A percentile compares a stretch with the other conserved stretches of the same genome.
Evolutionary conservation across 139 green algal species (phyloP).

Genomic region (Haematococcus sp.): DNA sequence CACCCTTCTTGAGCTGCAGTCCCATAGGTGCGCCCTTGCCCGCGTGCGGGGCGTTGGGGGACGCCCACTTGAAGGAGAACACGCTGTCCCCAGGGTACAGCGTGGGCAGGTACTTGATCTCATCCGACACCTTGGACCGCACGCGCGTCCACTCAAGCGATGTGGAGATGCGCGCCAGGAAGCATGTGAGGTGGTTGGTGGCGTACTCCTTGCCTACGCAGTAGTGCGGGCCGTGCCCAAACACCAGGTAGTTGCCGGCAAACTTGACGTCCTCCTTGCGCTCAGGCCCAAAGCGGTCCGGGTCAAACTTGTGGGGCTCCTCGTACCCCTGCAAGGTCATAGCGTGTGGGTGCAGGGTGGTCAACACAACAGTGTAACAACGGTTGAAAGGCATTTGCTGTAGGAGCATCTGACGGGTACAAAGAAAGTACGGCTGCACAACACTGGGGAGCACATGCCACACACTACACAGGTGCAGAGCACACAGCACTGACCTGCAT

Average conservation of each 20-base stretch:
- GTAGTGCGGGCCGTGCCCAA: conserved; percentile 84
- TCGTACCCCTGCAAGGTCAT: conserved; percentile 60
- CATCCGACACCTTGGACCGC: conserved; percentile 26
- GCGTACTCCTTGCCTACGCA: conserved; percentile 82
- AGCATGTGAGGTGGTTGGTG: conserved; percentile 78
- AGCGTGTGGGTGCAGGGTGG: no score
- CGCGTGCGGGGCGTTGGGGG: neutral
- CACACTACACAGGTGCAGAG: no score
- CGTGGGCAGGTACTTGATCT: conserved; percentile 79
- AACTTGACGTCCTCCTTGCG: conserved; percentile 76
- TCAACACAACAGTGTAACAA: no score
- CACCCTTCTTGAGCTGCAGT: no score
- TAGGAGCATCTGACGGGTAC: conserved; percentile 24
- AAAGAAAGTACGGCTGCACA: neutral
- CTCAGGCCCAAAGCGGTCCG: conserved; percentile 75
- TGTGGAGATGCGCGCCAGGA: conserved; percentile 70
- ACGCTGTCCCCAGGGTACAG: conserved; percentile 79
- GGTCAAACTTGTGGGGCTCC: conserved; percentile 74
- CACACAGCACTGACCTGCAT: conserved; percentile 47
- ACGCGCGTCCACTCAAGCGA: conserved; percentile 58
- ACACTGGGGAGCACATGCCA: neutral
- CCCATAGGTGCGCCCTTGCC: no score
- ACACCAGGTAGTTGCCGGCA: conserved; percentile 77
- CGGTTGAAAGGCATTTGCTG: no score
- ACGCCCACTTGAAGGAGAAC: conserved; percentile 43